These are phyloP conservation scores for Beauveria asiatica DNA, from an alignment of 2,329 filamentous ascomycete genomes.

Conservation along the genomic window DNA sequence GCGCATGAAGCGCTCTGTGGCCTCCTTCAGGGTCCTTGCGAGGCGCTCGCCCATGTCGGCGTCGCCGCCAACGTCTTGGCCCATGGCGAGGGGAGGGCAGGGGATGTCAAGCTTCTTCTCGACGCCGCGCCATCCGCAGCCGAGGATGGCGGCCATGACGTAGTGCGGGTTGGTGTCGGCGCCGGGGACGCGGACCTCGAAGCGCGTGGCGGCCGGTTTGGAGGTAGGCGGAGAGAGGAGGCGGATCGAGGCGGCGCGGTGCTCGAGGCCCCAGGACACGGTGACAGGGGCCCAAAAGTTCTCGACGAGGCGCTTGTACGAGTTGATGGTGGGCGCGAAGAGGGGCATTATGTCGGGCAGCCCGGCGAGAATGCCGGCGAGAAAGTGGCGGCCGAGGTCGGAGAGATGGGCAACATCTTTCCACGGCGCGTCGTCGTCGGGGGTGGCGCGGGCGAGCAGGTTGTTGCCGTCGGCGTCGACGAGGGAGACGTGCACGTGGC, in stretches of 20 bases:
- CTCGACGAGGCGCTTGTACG: constrained; percentile 95
- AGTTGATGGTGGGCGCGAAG: constrained; percentile 90
- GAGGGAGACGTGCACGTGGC: constrained; percentile 90
- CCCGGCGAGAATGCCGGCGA: constrained; percentile 81
- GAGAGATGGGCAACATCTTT: constrained; percentile 72
- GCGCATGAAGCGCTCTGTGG: constrained; percentile 67
- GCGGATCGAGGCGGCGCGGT: constrained; percentile 84
- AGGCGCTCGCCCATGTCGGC: constrained; percentile 67
- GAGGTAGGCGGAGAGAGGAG: constrained; percentile 82
- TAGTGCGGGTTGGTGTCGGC: constrained; percentile 87
- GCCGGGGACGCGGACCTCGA: constrained; percentile 90
- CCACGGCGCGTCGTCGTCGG: constrained; percentile 64
- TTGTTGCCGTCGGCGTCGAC: constrained; percentile 76
- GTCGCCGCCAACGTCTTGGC: constrained; percentile 67
- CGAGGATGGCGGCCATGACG: constrained; percentile 79
- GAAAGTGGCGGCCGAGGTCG: constrained; percentile 83
- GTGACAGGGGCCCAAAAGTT: constrained; percentile 99
- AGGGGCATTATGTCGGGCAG: constrained; percentile 94
- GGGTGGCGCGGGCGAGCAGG: constrained; percentile 64
- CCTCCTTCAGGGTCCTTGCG: constrained; percentile 79
- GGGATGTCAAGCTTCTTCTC: constrained; percentile 84
- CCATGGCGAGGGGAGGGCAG: constrained; percentile 74
- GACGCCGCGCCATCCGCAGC: constrained; percentile 81
- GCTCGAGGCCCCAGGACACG: constrained; percentile 93
- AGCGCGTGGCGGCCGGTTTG: constrained; percentile 76